Conservation (phyloP, 345 rosid species). For the Populus alba region DNA sequence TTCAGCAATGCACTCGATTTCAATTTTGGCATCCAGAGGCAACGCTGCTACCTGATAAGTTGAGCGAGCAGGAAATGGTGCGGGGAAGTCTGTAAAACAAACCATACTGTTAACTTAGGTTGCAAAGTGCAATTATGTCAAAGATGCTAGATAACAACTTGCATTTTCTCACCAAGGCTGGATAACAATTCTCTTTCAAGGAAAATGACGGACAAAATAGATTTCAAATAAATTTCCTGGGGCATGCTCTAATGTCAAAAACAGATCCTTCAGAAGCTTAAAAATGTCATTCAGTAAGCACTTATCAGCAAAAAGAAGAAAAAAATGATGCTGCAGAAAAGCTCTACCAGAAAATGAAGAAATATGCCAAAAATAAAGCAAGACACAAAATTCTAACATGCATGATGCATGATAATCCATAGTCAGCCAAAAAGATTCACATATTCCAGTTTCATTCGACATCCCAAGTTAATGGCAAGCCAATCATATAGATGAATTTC, state of each 20-base stretch:
- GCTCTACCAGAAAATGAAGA: neutral
- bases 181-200: neutral
- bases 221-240: neutral
- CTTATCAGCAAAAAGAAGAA: neutral
- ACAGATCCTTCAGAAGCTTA: neutral
- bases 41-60: conserved; percentile 94
- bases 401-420: neutral
- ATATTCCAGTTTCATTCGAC: neutral
- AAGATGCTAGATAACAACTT: neutral
- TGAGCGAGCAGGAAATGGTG: conserved; percentile 80
- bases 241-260: neutral
- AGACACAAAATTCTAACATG: neutral
- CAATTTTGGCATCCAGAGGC: conserved; percentile 83
- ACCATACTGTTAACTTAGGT: neutral
- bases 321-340: neutral
- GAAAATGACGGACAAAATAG: neutral
- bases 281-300: neutral
- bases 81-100: conserved; percentile 65
- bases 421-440: neutral
- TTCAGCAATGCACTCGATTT: conserved; percentile 90
- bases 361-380: neutral
- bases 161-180: no score
- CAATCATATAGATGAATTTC: neutral
- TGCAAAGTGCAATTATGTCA: neutral
- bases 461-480: neutral